Conservation (phyloP, 305 asterid genomes). For the Fraxinus dipetala region DNA sequence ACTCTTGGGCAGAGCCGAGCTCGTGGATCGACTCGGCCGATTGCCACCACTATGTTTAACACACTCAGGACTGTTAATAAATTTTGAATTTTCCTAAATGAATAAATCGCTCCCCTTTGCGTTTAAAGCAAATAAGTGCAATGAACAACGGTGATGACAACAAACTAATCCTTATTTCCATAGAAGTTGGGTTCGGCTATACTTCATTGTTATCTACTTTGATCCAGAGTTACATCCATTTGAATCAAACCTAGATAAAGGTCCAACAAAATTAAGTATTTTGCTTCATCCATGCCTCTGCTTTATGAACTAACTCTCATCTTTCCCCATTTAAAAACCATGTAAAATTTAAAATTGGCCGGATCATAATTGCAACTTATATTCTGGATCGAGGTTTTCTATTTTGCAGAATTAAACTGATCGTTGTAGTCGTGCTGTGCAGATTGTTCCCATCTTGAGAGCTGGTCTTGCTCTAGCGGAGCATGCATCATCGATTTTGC, state of each 20-base stretch:
- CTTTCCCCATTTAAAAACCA: background rate
- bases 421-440: constrained; percentile 24
- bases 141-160: background rate
- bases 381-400: background rate
- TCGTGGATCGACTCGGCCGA: no score
- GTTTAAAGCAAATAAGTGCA: background rate
- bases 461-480: constrained; percentile 99
- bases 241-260: background rate
- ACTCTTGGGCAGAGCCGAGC: no score
- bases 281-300: background rate
- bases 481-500: constrained; percentile 82
- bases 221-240: background rate
- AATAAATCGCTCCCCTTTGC: background rate
- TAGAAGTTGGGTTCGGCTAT: background rate
- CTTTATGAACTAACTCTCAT: background rate
- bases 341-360: background rate
- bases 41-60: background rate
- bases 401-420: background rate
- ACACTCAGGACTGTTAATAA: background rate
- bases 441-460: constrained; percentile 96
- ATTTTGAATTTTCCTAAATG: background rate
- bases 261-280: background rate
- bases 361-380: background rate
- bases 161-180: background rate
- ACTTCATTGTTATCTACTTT: background rate